Conservation (phyloP, 257 asterid genomes). For the Oldenlandia corymbosa region DNA sequence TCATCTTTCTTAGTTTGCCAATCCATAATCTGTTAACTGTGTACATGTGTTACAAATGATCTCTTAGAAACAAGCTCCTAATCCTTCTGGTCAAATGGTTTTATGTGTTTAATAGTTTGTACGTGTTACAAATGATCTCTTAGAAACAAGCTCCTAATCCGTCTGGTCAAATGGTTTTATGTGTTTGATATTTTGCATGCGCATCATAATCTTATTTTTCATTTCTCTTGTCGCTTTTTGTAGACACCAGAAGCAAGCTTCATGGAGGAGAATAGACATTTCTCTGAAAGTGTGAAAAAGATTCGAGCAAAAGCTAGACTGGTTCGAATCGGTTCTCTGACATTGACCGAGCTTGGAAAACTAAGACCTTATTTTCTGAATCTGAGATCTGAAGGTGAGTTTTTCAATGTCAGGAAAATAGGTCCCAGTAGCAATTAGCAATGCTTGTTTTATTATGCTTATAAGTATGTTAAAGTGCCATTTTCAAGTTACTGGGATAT, state of each 20-base stretch:
- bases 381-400: conserved; percentile 61
- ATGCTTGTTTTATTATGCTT: too few species aligned
- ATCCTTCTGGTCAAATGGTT: background rate
- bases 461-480: background rate
- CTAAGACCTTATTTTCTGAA: conserved; percentile 54
- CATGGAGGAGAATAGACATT: conserved; percentile 24
- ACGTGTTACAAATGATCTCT: background rate
- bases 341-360: conserved; percentile 59
- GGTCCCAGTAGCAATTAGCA: background rate
- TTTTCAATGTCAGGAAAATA: background rate
- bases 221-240: conserved; percentile 16
- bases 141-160: background rate
- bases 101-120: too few species aligned
- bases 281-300: conserved; percentile 36
- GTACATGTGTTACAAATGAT: too few species aligned
- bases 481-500: background rate
- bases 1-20: background rate
- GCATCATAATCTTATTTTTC: background rate
- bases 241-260: conserved; percentile 52
- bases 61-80: background rate
- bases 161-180: background rate
- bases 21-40: too few species aligned
- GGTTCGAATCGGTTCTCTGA: conserved; percentile 60
- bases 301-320: conserved; percentile 67
- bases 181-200: background rate